phyloP scores from a whole-genome alignment of 768 basidiomycete species.

The Tulasnella sp. region DNA sequence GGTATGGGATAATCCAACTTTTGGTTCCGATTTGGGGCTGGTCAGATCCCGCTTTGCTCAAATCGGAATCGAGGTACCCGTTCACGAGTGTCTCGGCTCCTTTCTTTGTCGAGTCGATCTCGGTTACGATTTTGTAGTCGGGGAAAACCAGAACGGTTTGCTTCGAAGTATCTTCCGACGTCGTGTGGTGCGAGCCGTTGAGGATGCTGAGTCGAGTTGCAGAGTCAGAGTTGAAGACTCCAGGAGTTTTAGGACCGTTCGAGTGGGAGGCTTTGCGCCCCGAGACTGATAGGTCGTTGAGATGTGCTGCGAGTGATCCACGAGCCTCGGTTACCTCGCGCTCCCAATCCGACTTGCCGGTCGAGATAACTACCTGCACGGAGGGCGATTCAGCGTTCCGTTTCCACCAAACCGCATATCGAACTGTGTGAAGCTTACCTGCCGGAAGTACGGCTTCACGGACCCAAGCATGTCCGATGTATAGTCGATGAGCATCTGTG shows the following conservation, averaged over 20 bases:
- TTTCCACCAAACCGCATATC: neutral
- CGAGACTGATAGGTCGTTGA: conserved; percentile 33
- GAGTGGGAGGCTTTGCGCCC: conserved; percentile 24
- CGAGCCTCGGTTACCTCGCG: conserved; percentile 68
- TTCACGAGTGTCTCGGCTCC: conserved; percentile 72
- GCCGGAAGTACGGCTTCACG: conserved; percentile 77
- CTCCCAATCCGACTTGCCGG: conserved; percentile 86
- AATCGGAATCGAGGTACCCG: conserved; percentile 55
- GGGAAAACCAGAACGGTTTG: conserved; percentile 88
- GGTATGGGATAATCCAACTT: conserved; percentile 83
- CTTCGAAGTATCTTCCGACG: conserved; percentile 58
- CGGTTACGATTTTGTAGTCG: conserved; percentile 80
- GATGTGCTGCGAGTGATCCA: conserved; percentile 64
- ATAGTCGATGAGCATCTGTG: conserved; percentile 58
- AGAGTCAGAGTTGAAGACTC: conserved; percentile 58
- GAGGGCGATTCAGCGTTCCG: neutral
- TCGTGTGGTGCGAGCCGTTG: conserved; percentile 76
- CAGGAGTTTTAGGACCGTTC: conserved; percentile 39
- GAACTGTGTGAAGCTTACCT: conserved; percentile 46
- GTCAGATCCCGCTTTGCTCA: conserved; percentile 43
- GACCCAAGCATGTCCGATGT: conserved; percentile 80
- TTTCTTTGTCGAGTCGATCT: conserved; percentile 57
- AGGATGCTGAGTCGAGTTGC: conserved; percentile 62
- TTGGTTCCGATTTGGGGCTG: conserved; percentile 48
- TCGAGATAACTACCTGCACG: conserved; percentile 76